Percentiles rank a stretch among this genome's conserved stretches.
Evolutionary conservation across 2,329 filamentous ascomycete species (phyloP).

Genomic region (Aspergillus aculeatinus): DNA sequence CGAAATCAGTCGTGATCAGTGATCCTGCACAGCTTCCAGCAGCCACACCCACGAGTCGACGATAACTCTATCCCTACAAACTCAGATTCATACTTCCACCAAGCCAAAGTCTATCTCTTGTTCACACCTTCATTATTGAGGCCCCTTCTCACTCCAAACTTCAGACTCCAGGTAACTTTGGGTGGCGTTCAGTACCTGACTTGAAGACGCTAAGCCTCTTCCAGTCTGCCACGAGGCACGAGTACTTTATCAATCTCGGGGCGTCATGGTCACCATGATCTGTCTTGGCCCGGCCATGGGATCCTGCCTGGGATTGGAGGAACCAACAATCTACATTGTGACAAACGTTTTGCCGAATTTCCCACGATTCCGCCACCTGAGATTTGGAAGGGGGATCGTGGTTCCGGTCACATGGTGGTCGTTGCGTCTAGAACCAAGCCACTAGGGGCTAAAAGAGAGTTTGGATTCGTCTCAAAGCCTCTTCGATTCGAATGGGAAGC

Average conservation of each 20-base stretch:
- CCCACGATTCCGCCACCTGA: not conserved
- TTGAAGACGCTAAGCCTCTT: not conserved
- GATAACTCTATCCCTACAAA: not conserved
- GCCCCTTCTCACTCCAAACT: not conserved
- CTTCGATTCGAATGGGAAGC: not conserved
- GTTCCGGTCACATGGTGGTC: not conserved
- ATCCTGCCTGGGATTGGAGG: not conserved
- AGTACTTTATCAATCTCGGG: not conserved
- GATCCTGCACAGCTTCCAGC: too few species aligned
- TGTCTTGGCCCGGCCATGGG: not conserved
- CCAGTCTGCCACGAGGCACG: not conserved
- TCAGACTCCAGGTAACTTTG: not conserved
- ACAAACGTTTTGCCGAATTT: not conserved
- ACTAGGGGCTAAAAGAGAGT: not conserved
- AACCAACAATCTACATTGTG: not conserved
- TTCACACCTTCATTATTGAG: not conserved
- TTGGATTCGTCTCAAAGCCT: not conserved
- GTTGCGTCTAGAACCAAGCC: not conserved
- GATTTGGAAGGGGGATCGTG: not conserved
- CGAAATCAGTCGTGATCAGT: not conserved
- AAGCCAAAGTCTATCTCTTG: not conserved
- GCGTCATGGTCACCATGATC: not conserved
- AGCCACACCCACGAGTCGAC: too few species aligned
- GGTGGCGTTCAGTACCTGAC: not conserved
- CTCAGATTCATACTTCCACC: not conserved